Evolutionary conservation across 345 rosid genomes (phyloP).

Genomic region (Physaria fendleri): DNA sequence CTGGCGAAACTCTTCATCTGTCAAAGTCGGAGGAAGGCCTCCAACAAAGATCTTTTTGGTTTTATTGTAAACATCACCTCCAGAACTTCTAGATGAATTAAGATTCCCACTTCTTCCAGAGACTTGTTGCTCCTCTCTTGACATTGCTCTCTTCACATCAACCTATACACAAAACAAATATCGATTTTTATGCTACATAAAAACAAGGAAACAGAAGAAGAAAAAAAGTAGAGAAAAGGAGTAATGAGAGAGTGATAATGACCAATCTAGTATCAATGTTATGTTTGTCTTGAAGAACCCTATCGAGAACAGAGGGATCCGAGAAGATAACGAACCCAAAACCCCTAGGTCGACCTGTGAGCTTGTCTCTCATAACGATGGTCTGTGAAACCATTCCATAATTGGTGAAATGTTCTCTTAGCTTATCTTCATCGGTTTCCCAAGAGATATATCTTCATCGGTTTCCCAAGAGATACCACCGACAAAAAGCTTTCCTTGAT

Average conservation of each 20-base stretch:
- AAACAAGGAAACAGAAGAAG: not conserved
- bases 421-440: conserved; percentile 77
- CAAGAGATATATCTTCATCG: no score
- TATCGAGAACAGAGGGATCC: conserved; percentile 57
- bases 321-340: conserved; percentile 78
- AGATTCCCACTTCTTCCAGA: conserved; percentile 49
- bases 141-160: conserved; percentile 87
- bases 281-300: conserved; percentile 59
- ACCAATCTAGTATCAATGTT: conserved; percentile 70
- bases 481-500: conserved; percentile 78
- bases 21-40: conserved; percentile 84
- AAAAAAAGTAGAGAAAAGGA: no score
- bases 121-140: conserved; percentile 90
- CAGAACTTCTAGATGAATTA: conserved; percentile 52
- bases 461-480: no score
- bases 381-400: conserved; percentile 64
- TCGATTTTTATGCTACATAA: not conserved
- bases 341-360: conserved; percentile 66
- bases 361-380: conserved; percentile 62
- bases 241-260: not conserved
- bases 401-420: conserved; percentile 52
- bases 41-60: conserved; percentile 95
- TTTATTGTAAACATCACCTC: conserved; percentile 50
- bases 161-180: conserved; percentile 38
- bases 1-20: conserved; percentile 75